phyloP scores from a whole-genome alignment of 2,329 filamentous ascomycete species.

The Phialophora chinensis region DNA sequence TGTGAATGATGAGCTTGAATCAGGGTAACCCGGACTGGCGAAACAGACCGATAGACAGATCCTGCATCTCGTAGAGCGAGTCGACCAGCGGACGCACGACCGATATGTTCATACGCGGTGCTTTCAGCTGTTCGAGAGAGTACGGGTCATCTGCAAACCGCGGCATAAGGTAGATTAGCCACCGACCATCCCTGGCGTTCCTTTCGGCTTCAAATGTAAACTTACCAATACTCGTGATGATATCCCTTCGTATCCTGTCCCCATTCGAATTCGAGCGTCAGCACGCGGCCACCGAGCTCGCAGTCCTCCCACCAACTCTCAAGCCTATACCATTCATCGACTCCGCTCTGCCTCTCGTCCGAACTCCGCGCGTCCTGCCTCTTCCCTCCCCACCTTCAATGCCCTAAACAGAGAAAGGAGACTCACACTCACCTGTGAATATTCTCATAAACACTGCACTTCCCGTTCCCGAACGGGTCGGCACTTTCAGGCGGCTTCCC shows the following conservation, averaged over 20 bases:
- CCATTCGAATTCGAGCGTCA: background rate
- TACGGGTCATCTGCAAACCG: conserved; percentile 63
- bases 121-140: conserved; percentile 76
- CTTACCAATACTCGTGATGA: conserved; percentile 42
- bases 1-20: conserved; percentile 40
- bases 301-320: background rate
- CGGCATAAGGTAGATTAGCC: background rate
- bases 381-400: background rate
- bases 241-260: conserved; percentile 41
- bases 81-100: conserved; percentile 84
- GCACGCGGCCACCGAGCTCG: background rate
- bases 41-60: conserved; percentile 73
- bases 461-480: conserved; percentile 34
- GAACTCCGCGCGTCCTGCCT: background rate
- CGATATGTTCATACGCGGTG: conserved; percentile 79
- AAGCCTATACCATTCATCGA: background rate
- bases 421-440: conserved; percentile 34
- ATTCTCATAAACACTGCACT: conserved; percentile 38
- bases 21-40: background rate
- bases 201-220: background rate
- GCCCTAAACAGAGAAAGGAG: background rate
- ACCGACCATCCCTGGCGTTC: background rate
- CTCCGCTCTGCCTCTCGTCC: background rate
- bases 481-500: conserved; percentile 29
- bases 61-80: conserved; percentile 77